Percentiles rank a stretch among this genome's conserved stretches.
phyloP scores from a whole-genome alignment of 2,329 filamentous ascomycete genomes.

The Colletotrichum australisinense region DNA sequence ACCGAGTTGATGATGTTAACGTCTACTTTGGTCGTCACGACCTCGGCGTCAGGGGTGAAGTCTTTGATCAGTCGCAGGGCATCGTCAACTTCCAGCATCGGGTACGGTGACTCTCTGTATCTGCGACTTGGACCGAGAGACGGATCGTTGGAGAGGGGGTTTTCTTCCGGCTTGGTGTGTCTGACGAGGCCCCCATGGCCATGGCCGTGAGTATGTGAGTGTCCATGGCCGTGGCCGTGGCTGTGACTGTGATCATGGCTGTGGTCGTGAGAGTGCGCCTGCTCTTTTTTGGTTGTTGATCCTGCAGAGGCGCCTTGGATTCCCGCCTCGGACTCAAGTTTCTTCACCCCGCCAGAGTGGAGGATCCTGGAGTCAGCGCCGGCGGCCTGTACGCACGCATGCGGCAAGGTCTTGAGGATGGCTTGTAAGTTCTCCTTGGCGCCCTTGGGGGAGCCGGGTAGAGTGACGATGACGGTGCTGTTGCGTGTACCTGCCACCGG shows the following conservation, averaged over 20 bases:
- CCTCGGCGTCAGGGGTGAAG: constrained; percentile 73
- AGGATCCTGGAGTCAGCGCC: constrained; percentile 84
- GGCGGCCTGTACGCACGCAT: constrained; percentile 91
- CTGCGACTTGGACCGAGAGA: constrained; percentile 73
- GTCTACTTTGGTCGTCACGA: constrained; percentile 70
- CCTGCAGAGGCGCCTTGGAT: constrained; percentile 48
- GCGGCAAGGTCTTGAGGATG: constrained; percentile 88
- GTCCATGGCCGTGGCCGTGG: constrained; percentile 49
- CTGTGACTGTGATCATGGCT: constrained; percentile 43
- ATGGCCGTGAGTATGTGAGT: constrained; percentile 69
- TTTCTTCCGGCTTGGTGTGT: constrained; percentile 75
- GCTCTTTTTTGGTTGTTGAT: constrained; percentile 59
- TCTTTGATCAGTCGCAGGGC: constrained; percentile 80
- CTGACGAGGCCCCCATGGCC: constrained; percentile 75
- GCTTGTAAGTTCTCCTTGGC: constrained; percentile 93
- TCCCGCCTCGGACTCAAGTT: constrained; percentile 86
- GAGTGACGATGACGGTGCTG: constrained; percentile 83
- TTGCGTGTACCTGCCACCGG: constrained; percentile 91
- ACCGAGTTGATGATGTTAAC: constrained; percentile 78
- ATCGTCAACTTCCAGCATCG: constrained; percentile 88
- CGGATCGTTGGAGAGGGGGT: constrained; percentile 70
- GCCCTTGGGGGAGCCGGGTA: constrained; percentile 95
- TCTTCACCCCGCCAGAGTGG: constrained; percentile 84
- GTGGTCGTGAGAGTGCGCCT: constrained; percentile 55
- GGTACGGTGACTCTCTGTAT: constrained; percentile 88